These are phyloP conservation scores for Amorphotheca resinae DNA, from an alignment of 495 filamentous ascomycete genomes.

Conservation along the genomic window DNA sequence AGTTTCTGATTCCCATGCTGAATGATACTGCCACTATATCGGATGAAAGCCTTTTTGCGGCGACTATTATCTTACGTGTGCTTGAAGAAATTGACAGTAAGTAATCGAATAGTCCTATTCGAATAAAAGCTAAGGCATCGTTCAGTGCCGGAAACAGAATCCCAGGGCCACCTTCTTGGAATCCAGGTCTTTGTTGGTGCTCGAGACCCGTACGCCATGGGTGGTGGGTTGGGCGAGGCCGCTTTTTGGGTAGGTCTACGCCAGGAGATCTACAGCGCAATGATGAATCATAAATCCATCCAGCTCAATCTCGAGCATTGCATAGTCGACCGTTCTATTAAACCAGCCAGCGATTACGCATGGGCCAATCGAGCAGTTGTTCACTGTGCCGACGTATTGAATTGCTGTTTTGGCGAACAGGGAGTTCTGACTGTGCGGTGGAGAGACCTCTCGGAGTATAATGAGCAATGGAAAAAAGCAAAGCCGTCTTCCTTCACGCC, in stretches of 20 bases:
- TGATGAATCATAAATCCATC: constrained; percentile 35
- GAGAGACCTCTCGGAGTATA: constrained; percentile 24
- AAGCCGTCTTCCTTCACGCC: constrained; percentile 28
- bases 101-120: constrained; percentile 1
- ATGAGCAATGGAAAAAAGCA: constrained; percentile 23
- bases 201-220: constrained; percentile 24
- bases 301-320: constrained; percentile 28
- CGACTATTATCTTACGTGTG: constrained; percentile 47
- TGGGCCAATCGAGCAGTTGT: constrained; percentile 43
- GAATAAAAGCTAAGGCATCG: constrained; percentile 8
- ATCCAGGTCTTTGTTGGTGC: constrained; percentile 36
- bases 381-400: constrained; percentile 39
- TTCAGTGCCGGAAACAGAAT: constrained; percentile 29
- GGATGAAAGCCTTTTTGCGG: constrained; percentile 48
- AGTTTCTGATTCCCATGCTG: constrained; percentile 35
- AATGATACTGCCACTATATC: constrained; percentile 38
- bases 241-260: constrained; percentile 46
- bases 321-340: constrained; percentile 32
- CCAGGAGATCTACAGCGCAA: constrained; percentile 44
- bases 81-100: constrained; percentile 49
- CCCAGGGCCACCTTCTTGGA: constrained; percentile 35
- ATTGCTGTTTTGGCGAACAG: constrained; percentile 34
- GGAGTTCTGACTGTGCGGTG: constrained; percentile 20
- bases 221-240: constrained; percentile 33
- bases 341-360: constrained; percentile 30